Evolutionary conservation across 768 basidiomycete species (phyloP), one percentile per base, ranked within the genome.

Genomic region (Asterophora parasitica): DNA sequence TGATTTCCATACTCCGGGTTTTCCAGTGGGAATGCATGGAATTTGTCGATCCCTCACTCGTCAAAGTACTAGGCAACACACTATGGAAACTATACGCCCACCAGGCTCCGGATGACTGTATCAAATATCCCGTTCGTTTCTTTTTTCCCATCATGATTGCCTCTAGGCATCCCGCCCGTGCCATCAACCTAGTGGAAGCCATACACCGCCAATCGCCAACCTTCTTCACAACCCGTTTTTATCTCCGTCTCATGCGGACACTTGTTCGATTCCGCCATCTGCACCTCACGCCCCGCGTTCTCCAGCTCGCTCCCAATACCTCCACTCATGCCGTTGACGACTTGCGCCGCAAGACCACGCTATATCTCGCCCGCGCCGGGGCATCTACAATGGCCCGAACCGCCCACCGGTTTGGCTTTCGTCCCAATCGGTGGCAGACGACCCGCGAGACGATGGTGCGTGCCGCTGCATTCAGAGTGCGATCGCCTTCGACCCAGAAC

Each of bases 61-160:
- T 68, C n/a, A 48, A 56, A 17, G 51, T 59, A 4, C 42, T 82
- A 19, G 65, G 61, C 9, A 49, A 68, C n/a, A 58, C 58, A 5
- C 57, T 81, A 31, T 51, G 49, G 36, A 57, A 55, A 1, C 48
- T 77, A 28, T 81, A 76, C 48, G 36, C 51, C 7, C 57, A 57
- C 3, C 61, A 55, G 3, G 53, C 54, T 13, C 74, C 75, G 0
- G 59, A 67, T 0, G 30, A 31, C 6, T 48, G 53, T 7, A 49
- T 60, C 50, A 75, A 74, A 45, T 71, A 73, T 53, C 73, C 72
- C n/a, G 58, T 82, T 28, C 71, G 76, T 9, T 74, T 70, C 42
- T 67, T 77, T 20, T 61, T 81, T 47, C 58, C 58, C 23, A 59
- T 72, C 46, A 56, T 76, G 63, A 59, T 73, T 13, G 46, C 62